Percentiles rank a stretch among this genome's conserved stretches.
Conservation (phyloP, 2,329 filamentous ascomycete genomes). For the Kalmusia sp. region DNA sequence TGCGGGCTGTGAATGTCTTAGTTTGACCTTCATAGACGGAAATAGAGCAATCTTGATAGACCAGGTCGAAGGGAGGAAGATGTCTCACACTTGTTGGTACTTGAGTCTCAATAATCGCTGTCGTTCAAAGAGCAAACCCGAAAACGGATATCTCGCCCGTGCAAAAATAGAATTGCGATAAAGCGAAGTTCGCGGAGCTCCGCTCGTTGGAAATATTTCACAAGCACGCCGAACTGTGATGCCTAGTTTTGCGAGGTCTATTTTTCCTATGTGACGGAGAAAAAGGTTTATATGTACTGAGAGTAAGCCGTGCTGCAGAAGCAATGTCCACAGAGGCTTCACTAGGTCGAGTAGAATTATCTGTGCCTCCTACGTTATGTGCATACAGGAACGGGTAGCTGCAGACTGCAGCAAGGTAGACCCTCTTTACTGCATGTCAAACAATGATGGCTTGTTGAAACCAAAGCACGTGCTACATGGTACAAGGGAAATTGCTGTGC, state of each 20-base stretch:
- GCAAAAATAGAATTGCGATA: not conserved
- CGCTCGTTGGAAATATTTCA: not conserved
- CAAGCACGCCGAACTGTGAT: too few relatives aligned
- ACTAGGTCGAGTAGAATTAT: too few relatives aligned
- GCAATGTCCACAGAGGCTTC: not conserved
- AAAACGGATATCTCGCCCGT: not conserved
- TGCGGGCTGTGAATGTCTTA: constrained; percentile 3
- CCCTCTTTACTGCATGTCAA: constrained; percentile 1
- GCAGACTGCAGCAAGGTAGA: not conserved
- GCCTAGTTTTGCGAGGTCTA: not conserved
- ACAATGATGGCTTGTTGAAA: constrained; percentile 1
- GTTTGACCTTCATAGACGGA: not conserved
- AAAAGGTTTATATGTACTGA: not conserved
- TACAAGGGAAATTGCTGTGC: constrained; percentile 9
- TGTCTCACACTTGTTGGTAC: not conserved
- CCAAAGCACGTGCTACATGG: constrained; percentile 2
- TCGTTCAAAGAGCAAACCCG: not conserved
- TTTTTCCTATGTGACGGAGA: not conserved
- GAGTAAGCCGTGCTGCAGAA: not conserved
- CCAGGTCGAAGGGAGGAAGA: not conserved
- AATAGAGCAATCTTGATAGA: not conserved
- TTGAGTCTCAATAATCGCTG: not conserved
- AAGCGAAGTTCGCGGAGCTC: not conserved
- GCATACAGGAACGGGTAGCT: constrained; percentile 2
- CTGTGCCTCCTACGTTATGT: not conserved